Percentiles rank a stretch among this genome's conserved stretches.
phyloP scores from a whole-genome alignment of 2,329 filamentous ascomycete genomes.

The Paramyrothecium roridum region DNA sequence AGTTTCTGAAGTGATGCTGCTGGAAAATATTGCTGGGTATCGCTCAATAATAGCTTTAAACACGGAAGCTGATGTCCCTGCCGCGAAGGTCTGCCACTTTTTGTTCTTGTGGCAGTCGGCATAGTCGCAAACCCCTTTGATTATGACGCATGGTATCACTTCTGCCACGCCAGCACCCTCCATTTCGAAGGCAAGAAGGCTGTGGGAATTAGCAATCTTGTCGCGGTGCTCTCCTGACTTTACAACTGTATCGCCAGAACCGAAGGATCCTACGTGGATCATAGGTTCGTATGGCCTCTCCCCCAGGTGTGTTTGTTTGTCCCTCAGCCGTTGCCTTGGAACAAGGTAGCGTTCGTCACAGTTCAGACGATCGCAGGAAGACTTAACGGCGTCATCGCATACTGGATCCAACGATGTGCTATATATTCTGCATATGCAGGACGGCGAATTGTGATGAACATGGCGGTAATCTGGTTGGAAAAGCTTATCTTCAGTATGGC shows the following conservation, averaged over 20 bases:
- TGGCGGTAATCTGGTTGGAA: constrained; percentile 14
- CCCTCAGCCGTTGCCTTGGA: background rate
- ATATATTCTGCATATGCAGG: background rate
- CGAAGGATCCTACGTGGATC: constrained; percentile 14
- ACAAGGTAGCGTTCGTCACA: background rate
- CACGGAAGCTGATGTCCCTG: constrained; percentile 24
- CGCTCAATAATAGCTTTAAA: constrained; percentile 5
- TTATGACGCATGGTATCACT: constrained; percentile 21
- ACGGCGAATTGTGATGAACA: background rate
- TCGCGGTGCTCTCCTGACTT: constrained; percentile 25
- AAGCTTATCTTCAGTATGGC: constrained; percentile 1
- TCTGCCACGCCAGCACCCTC: constrained; percentile 17
- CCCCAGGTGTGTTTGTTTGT: background rate
- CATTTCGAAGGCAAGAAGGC: constrained; percentile 19
- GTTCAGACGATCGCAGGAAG: background rate
- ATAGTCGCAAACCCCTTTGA: constrained; percentile 33
- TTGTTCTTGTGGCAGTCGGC: constrained; percentile 34
- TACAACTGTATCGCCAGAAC: constrained; percentile 29
- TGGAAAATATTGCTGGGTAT: constrained; percentile 4
- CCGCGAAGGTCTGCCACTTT: constrained; percentile 28
- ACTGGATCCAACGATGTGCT: background rate
- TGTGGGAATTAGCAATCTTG: constrained; percentile 7
- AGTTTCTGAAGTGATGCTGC: background rate
- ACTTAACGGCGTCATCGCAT: background rate
- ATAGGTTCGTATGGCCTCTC: background rate